Evolutionary conservation across 2,329 filamentous ascomycete species (phyloP).

Genomic region (Daldinia eschscholtzii): DNA sequence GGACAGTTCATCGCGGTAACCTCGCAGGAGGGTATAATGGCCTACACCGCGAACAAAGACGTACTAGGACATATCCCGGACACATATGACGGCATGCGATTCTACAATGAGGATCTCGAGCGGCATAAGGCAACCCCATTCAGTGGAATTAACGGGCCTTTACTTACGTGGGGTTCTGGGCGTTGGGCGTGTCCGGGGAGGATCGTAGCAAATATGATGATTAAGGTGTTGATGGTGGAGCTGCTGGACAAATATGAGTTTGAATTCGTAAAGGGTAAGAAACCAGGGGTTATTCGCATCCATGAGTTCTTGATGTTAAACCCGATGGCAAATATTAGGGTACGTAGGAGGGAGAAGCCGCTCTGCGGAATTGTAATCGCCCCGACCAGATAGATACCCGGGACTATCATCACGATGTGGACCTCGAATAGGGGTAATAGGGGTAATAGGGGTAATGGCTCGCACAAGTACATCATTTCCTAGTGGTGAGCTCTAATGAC

Average conservation of each 20-base stretch:
- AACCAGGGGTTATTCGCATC: background rate
- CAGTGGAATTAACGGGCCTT: background rate
- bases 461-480: background rate
- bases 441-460: background rate
- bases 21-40: background rate
- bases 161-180: background rate
- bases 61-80: background rate
- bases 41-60: background rate
- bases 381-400: background rate
- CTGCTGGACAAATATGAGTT: background rate
- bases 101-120: background rate
- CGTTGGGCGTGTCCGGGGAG: background rate
- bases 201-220: background rate
- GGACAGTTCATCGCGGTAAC: background rate
- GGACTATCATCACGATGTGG: background rate
- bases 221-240: background rate
- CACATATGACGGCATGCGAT: background rate
- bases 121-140: background rate
- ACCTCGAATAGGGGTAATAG: background rate
- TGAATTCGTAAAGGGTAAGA: background rate
- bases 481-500: background rate
- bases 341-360: background rate
- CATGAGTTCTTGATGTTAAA: background rate
- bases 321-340: background rate
- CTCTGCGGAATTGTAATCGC: background rate